Evolutionary conservation across 2,329 filamentous ascomycete genomes (phyloP), one percentile per base, ranked within the genome.

Genomic region (Orbilia javanica): DNA sequence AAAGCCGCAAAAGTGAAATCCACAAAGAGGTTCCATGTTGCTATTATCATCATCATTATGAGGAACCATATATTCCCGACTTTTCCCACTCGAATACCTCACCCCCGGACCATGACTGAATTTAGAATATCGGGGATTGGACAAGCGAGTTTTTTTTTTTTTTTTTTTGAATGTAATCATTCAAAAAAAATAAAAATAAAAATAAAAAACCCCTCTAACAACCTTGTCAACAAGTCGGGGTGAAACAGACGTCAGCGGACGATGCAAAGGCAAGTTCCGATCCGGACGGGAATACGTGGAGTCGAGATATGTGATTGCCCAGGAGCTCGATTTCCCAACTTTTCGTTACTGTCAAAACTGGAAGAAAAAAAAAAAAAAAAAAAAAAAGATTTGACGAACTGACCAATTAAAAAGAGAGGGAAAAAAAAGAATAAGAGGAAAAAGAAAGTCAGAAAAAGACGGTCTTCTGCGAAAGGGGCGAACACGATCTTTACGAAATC

Each of bases 221-320:
- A 52, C 44, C 52, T 65, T 42, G 55, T 63, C 44, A 46, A 57
- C 68, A 46, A 72, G 65, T 65, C 57, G 57, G 57, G 57, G 62
- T 64, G 57, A 42, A 57, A 46, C n/a, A 57, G 42, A 50, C 55
- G 31, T 57, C 36, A 48, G 63, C 48, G 20, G 50, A 15, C 11
- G 34, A 39, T 8, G 46, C 65, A 39, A 77, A 70, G 66, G 73
- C 62, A 70, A 77, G 48, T 71, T 44, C 73, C 60, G 66, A 70
- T 66, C 52, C 44, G 48, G 44, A 11, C 36, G 36, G 36, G 36
- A 48, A 39, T 53, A 42, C 18, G 36, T 39, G 34, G 48, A 36
- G 31, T 64, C 20, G 27, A 11, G 25, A 13, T n/a, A 42, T 42
- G 48, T 62, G 52, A 66, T 62, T 52, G 31, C 55, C 52, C 4